Evolutionary conservation across 805 yeast genomes (phyloP).

Genomic region (Candida namnaoensis): DNA sequence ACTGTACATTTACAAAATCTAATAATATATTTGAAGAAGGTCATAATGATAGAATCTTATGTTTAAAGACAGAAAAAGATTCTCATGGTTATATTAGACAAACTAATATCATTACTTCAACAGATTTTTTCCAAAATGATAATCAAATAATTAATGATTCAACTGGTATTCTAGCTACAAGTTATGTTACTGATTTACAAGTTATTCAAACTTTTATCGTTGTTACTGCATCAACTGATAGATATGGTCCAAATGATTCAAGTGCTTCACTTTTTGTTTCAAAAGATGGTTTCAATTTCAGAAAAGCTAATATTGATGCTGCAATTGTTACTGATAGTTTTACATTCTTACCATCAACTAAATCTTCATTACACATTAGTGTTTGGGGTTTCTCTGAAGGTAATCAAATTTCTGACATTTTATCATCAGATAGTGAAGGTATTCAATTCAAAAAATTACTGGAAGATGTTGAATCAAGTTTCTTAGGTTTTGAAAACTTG

Average conservation of each 20-base stretch:
- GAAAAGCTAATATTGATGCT: constrained; percentile 22
- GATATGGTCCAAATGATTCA: constrained; percentile 14
- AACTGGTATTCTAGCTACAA: constrained; percentile 19
- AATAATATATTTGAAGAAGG: constrained; percentile 14
- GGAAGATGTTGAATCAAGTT: constrained; percentile 24
- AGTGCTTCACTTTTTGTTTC: constrained; percentile 19
- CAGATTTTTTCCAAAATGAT: constrained; percentile 33
- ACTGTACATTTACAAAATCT: constrained; percentile 23
- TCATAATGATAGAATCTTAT: constrained; percentile 25
- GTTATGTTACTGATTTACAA: constrained; percentile 21
- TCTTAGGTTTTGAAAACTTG: constrained; percentile 23
- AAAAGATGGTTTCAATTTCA: constrained; percentile 23
- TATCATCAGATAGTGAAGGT: constrained; percentile 43
- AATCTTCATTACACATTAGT: constrained; percentile 31
- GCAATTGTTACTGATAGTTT: constrained; percentile 12
- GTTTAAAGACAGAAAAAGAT: constrained; percentile 34
- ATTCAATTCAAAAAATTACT: constrained; percentile 36
- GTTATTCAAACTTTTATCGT: constrained; percentile 26
- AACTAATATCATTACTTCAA: constrained; percentile 22
- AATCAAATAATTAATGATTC: constrained; percentile 21
- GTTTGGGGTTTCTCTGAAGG: constrained; percentile 16
- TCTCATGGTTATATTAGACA: constrained; percentile 23
- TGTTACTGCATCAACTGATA: constrained; percentile 17
- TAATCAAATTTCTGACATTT: constrained; percentile 10
- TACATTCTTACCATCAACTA: constrained; percentile 26